Base-by-base conservation (phyloP, 1,139 yeast genomes). In the Protomyces macrosporus region DNA sequence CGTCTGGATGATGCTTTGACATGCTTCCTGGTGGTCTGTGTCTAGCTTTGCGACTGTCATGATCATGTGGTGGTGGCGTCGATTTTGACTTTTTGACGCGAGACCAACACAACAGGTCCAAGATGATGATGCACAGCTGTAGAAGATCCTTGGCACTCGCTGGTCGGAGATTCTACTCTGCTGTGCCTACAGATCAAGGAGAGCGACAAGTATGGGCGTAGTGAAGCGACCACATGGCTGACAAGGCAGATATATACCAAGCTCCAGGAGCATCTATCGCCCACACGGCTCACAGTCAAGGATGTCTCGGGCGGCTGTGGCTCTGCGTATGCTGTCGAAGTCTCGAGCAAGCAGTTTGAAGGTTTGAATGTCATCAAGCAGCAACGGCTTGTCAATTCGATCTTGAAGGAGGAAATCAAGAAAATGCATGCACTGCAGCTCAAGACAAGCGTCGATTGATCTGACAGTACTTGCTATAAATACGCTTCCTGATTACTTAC, bases 281-380 rank as follows among this genome's bases (percentile, higher is more conserved):
- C 98, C 0, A 73, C 76, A 40, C 76, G 75, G 53, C 76, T 90
- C 59, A 79, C 80, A 58, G 96, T 91, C 7, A 79, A 80, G 68
- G 98, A 93, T 73, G 86, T 91, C 4, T 86, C 95, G 34, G 88
- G 79, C 5, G 98, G 99, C 0, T 95, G 98, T 77, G 99, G 99
- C 0, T 90, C 97, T 3, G 93, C 93, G 98, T 95, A 90, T 76
- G 90, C 96, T 55, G 93, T 93, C 60, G 78, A 82, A 67, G 83
- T 95, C 32, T 88, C 85, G 51, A 86, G 96, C 65, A 79, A 78
- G 1, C 78, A 83, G 71, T 93, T 93, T 76, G 84, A 87, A 70
- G 96, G 96, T 0, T 73, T 88, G 53, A 79, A 89, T 2, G 88
- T 89, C 85, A 81, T 93, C 68, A 90, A 90, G 73, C 99, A 93